phyloP scores from a whole-genome alignment of 2,329 filamentous ascomycete genomes.

The Ophiostoma novo-ulmi region DNA sequence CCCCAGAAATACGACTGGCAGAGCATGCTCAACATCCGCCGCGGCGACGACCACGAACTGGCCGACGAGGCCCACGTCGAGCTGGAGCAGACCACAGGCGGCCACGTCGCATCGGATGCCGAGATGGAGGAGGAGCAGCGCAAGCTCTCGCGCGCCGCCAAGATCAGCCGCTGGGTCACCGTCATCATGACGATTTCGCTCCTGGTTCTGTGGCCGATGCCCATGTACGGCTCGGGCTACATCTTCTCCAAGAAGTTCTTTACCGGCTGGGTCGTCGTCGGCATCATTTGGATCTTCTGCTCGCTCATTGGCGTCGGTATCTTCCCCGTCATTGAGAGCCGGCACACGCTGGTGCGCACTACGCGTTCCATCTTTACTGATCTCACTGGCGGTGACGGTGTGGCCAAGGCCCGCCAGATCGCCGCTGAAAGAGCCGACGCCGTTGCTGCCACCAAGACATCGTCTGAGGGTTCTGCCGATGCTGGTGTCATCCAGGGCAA shows the following conservation, averaged over 20 bases:
- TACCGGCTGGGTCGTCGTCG: slow-evolving; percentile 71
- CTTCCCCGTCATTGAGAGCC: slow-evolving; percentile 76
- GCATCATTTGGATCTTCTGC: slow-evolving; percentile 75
- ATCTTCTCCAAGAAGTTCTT: slow-evolving; percentile 80
- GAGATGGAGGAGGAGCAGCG: slow-evolving; percentile 37
- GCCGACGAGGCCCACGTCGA: slow-evolving; percentile 63
- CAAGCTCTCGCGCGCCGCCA: slow-evolving; percentile 34
- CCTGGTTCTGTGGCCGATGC: slow-evolving; percentile 85
- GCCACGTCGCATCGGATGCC: slow-evolving; percentile 32
- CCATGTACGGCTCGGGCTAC: slow-evolving; percentile 78
- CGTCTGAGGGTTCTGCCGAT: background rate
- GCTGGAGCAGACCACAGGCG: slow-evolving; percentile 53
- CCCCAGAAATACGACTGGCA: slow-evolving; percentile 78
- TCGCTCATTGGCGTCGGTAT: slow-evolving; percentile 68
- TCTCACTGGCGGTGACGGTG: slow-evolving; percentile 45
- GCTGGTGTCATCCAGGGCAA: slow-evolving; percentile 11
- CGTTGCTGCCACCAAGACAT: background rate
- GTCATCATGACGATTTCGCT: slow-evolving; percentile 49
- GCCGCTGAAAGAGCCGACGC: slow-evolving; percentile 27
- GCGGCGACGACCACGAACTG: slow-evolving; percentile 72
- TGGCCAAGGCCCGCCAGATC: slow-evolving; percentile 23
- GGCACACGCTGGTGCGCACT: slow-evolving; percentile 59
- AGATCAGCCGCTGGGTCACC: slow-evolving; percentile 35
- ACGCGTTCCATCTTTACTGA: slow-evolving; percentile 58
- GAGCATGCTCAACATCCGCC: slow-evolving; percentile 74